A percentile compares a stretch with the other conserved stretches of the same genome.
Evolutionary conservation across 2,329 filamentous ascomycete species (phyloP).

Genomic region (Fusarium sp.): DNA sequence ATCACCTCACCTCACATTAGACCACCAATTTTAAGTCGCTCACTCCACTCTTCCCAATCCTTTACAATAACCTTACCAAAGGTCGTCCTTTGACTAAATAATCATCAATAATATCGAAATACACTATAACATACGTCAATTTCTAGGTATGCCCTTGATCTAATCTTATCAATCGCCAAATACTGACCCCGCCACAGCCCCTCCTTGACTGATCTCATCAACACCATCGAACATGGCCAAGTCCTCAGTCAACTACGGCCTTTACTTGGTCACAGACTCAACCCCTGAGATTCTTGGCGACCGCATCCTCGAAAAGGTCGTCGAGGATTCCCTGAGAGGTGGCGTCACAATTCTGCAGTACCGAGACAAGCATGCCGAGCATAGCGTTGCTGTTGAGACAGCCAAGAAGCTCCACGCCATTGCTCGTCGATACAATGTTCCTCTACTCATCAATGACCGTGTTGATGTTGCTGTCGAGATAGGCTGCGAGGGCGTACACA

Average conservation of each 20-base stretch:
- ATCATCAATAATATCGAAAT: background rate
- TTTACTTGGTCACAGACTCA: conserved; percentile 95
- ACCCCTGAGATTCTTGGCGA: conserved; percentile 85
- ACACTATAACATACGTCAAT: background rate
- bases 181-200: conserved; percentile 25
- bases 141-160: background rate
- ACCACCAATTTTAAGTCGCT: conserved; percentile 28
- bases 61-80: background rate
- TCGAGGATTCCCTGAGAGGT: conserved; percentile 81
- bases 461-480: conserved; percentile 90
- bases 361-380: conserved; percentile 88
- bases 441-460: conserved; percentile 93
- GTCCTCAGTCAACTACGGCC: conserved; percentile 76
- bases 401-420: conserved; percentile 80
- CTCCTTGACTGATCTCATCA: background rate
- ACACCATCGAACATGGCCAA: conserved; percentile 28
- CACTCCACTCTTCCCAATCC: conserved; percentile 17
- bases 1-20: conserved; percentile 12
- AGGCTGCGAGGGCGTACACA: conserved; percentile 91
- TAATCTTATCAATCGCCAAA: conserved; percentile 2
- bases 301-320: conserved; percentile 79
- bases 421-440: conserved; percentile 77
- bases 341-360: conserved; percentile 92
- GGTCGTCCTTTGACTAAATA: background rate
- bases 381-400: conserved; percentile 77